A percentile compares a stretch with the other conserved stretches of the same genome.
These are phyloP conservation scores for Tardiomyces blankii DNA, from an alignment of 1,139 yeast species.

Conservation along the genomic window DNA sequence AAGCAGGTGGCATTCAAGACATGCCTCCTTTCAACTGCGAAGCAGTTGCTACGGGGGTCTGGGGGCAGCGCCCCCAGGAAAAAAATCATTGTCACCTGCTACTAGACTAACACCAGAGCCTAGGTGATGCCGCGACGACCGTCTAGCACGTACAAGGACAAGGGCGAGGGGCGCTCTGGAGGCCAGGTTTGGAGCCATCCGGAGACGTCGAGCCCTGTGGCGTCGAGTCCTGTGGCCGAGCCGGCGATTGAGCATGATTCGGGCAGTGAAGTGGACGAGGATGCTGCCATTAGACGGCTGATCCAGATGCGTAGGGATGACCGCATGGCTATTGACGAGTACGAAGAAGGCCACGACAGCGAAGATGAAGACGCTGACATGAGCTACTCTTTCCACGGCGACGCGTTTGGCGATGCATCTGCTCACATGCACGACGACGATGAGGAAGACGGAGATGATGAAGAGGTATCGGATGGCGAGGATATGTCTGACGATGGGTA, in stretches of 20 bases:
- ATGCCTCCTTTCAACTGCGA: too few relatives aligned
- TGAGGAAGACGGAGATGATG: not conserved
- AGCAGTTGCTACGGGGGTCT: too few relatives aligned
- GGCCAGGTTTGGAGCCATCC: not conserved
- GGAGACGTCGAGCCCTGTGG: too few relatives aligned
- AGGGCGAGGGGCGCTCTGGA: not conserved
- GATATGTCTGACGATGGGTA: constrained; percentile 14
- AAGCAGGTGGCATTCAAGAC: too few relatives aligned
- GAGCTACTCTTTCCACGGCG: not conserved
- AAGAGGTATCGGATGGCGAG: constrained; percentile 16
- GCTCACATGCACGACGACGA: not conserved
- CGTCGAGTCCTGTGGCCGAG: too few relatives aligned
- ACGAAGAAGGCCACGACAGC: not conserved
- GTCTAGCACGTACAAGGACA: not conserved
- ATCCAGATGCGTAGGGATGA: not conserved
- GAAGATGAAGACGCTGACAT: not conserved
- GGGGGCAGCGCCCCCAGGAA: too few relatives aligned
- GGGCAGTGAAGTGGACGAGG: not conserved
- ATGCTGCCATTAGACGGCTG: not conserved
- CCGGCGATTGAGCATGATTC: not conserved
- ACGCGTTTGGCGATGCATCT: not conserved
- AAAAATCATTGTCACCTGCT: too few relatives aligned
- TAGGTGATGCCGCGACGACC: not conserved
- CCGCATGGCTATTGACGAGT: not conserved
- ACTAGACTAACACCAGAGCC: not conserved